Evolutionary conservation across 75 land plant species (phyloP).

Genomic region (Chamaecyparis obtusa): DNA sequence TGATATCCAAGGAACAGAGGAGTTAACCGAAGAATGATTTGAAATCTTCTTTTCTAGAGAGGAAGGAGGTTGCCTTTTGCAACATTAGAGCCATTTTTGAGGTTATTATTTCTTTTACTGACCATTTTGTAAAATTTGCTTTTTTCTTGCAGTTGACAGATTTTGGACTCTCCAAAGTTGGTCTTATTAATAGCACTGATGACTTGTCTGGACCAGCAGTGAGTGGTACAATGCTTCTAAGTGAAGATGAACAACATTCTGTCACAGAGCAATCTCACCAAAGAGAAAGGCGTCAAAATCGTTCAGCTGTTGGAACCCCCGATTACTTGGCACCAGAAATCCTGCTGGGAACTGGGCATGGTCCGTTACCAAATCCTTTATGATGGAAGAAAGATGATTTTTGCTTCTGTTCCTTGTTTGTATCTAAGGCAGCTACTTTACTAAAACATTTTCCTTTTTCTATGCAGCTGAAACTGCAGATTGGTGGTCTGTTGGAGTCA

Average conservation of each 20-base stretch:
- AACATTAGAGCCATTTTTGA: neutral
- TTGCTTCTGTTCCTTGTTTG: neutral
- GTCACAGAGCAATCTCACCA: slow-evolving; percentile 45
- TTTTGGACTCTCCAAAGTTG: slow-evolving; percentile 98
- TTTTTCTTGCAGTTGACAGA: slow-evolving; percentile 83
- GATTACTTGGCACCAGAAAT: slow-evolving; percentile 99
- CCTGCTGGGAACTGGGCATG: slow-evolving; percentile 95
- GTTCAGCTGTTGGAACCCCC: slow-evolving; percentile 98
- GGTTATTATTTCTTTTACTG: neutral
- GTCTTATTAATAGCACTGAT: slow-evolving; percentile 98
- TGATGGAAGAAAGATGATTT: neutral
- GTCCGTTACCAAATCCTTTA: slow-evolving; percentile 22
- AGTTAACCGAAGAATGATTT: neutral
- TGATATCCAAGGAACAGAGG: neutral
- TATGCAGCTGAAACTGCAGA: slow-evolving; percentile 90
- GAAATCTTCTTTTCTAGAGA: neutral
- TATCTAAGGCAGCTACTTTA: slow-evolving; percentile 6
- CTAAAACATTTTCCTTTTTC: neutral
- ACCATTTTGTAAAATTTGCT: neutral
- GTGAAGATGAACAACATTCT: slow-evolving; percentile 48
- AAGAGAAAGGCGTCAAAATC: slow-evolving; percentile 74
- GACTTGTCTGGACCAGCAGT: slow-evolving; percentile 97
- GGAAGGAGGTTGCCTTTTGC: neutral
- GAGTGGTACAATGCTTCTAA: slow-evolving; percentile 65
- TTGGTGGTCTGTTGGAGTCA: slow-evolving; percentile 99